phyloP scores from a whole-genome alignment of 257 asterid genomes.

The Solanum neorickii region DNA sequence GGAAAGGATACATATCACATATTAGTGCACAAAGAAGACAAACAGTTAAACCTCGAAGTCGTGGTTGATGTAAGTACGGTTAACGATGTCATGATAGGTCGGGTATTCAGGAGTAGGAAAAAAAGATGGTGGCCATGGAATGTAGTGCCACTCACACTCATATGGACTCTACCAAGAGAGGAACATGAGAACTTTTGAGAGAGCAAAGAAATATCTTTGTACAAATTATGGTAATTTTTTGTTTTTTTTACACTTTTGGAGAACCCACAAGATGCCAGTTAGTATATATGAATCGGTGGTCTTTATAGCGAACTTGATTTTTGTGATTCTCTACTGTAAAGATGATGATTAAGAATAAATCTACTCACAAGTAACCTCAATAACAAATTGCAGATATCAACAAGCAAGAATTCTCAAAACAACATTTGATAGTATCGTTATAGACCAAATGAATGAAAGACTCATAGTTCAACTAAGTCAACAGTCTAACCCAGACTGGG shows the following conservation, averaged over 20 bases:
- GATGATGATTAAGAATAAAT: neutral
- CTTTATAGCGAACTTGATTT: neutral
- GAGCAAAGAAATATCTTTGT: neutral
- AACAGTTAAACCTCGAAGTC: neutral
- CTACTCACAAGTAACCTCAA: neutral
- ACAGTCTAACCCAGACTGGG: neutral
- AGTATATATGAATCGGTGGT: neutral
- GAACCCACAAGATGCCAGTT: neutral
- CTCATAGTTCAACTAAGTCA: neutral
- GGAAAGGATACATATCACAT: neutral
- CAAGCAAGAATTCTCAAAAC: neutral
- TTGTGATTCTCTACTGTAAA: neutral
- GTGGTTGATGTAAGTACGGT: neutral
- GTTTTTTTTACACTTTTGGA: neutral
- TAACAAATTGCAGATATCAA: neutral
- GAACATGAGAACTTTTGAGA: neutral
- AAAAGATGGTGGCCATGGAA: neutral
- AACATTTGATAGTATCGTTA: neutral
- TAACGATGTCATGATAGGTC: neutral
- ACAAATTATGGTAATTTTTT: neutral
- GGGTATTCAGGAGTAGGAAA: neutral
- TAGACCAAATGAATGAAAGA: neutral
- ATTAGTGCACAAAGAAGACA: neutral
- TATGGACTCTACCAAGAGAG: neutral
- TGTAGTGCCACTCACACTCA: neutral